phyloP scores from a whole-genome alignment of 768 basidiomycete species.

The Coprinopsis cinerea region DNA sequence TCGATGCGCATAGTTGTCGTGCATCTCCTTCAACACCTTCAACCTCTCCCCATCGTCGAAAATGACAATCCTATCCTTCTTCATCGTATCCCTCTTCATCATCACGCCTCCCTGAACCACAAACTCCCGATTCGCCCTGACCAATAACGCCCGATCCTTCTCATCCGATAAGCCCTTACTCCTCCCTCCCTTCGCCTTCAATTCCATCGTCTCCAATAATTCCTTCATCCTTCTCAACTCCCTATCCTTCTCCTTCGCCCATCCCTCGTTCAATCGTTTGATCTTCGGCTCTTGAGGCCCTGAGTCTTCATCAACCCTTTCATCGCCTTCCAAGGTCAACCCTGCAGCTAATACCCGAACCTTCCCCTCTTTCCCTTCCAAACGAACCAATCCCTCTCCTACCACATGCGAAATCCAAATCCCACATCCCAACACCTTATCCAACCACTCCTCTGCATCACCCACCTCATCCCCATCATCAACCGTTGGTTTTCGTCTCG shows the following conservation, averaged over 20 bases:
- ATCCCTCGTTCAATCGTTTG: not conserved
- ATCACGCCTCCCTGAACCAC: slow-evolving; percentile 11
- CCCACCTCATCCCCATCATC: slow-evolving; percentile 14
- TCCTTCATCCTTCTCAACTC: slow-evolving; percentile 4
- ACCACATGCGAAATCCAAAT: slow-evolving; percentile 2
- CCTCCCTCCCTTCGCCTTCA: not conserved
- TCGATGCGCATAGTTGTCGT: slow-evolving; percentile 22
- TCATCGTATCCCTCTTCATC: slow-evolving; percentile 17
- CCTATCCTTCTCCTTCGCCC: not conserved
- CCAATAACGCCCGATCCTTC: slow-evolving; percentile 1
- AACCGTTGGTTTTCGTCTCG: slow-evolving; percentile 14
- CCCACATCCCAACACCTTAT: slow-evolving; percentile 10
- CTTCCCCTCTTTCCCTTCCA: not conserved
- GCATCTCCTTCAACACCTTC: slow-evolving; percentile 17
- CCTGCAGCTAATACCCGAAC: not conserved
- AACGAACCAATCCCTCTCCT: not conserved
- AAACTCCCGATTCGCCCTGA: not conserved
- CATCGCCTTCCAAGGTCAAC: not conserved
- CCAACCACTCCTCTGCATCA: slow-evolving; percentile 24
- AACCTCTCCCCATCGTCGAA: slow-evolving; percentile 9
- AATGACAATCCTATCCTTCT: slow-evolving; percentile 20
- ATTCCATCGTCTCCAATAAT: slow-evolving; percentile 5
- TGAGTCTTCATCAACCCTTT: too few relatives aligned
- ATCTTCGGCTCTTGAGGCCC: too few relatives aligned
- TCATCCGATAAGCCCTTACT: too few relatives aligned